Base-by-base conservation (phyloP, 176 grass and related monocot species). In the Aegilops bicornis region DNA sequence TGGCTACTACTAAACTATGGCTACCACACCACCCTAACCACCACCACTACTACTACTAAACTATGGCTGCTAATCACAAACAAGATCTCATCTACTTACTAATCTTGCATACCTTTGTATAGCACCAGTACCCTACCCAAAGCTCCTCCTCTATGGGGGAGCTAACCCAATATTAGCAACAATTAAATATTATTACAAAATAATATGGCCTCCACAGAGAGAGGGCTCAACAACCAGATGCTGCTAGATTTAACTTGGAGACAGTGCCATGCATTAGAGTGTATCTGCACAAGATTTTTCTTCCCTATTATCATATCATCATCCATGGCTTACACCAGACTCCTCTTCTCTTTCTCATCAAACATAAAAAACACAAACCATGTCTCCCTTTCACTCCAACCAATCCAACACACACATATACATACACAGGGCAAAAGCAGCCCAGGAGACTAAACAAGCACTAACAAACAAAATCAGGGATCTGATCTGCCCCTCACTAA, bases 231-330 rank as follows among this genome's bases (percentile, higher is more conserved):
- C 17, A 70, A 22, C 5, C 19, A 37, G 27, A 37, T 39, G 36
- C 68, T 70, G 68, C 19, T 39, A 70, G 6, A 69, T 8, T 67
- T 16, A 66, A 31, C 66, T 69, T 2, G 66, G 66, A 69, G 16
- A 36, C 31, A 8, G 32, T 69, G 66, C 16, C 32, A 70, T 23
- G 69, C 10, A 71, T 23, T 20, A 71, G 10, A n/a, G 68, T 72
- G 69, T 42, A 72, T 23, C 10, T 72, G 69, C n/a, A 14, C 69
- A 71, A 71, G 33, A 73, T 73, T n/a, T 73, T 12, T 73, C 70
- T 27, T 73, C 70, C 70, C 39, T 24, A 43, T 3, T 73, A 45
- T 27, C 27, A 73, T 73, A 70, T 39, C 20, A 70, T 37, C 24
- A 74, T 27, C 71, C 40, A 27, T 43, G 43, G 25, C 71, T 42